A percentile compares a stretch with the other conserved stretches of the same genome.
Evolutionary conservation across 2,329 filamentous ascomycete genomes (phyloP).

Genomic region (Fusarium sp.): DNA sequence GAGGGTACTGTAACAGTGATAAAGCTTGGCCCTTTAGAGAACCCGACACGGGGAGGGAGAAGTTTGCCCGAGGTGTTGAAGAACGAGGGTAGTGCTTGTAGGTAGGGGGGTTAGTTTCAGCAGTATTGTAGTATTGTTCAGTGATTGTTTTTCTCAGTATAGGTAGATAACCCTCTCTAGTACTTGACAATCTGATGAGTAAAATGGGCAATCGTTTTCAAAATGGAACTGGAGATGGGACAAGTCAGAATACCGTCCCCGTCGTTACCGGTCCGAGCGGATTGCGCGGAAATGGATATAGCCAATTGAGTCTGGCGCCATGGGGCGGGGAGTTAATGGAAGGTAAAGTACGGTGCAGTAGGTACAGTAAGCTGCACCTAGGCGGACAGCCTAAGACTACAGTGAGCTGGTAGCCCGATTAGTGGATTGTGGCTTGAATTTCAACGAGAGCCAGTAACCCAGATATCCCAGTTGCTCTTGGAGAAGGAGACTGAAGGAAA

Average conservation of each 20-base stretch:
- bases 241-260: slow-evolving; percentile 6
- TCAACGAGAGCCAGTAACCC: background rate
- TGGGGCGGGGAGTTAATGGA: background rate
- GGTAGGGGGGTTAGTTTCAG: background rate
- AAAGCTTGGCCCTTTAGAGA: slow-evolving; percentile 33
- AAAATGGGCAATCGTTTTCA: background rate
- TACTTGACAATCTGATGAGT: background rate
- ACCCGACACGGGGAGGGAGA: slow-evolving; percentile 24
- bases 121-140: background rate
- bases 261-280: background rate
- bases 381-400: background rate
- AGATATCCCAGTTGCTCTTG: background rate
- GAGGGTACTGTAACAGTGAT: slow-evolving; percentile 11
- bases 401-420: background rate
- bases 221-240: background rate
- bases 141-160: background rate
- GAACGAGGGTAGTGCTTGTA: background rate
- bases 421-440: background rate
- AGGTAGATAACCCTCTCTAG: background rate
- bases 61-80: background rate
- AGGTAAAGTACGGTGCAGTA: background rate
- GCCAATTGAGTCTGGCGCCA: slow-evolving; percentile 9
- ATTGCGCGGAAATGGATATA: slow-evolving; percentile 3
- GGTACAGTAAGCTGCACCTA: slow-evolving; percentile 1
- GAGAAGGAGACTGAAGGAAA: background rate